Percentiles rank a stretch among this genome's conserved stretches.
Evolutionary conservation across 208 protist species (phyloP).

Genomic region (Leishmania mexicana): DNA sequence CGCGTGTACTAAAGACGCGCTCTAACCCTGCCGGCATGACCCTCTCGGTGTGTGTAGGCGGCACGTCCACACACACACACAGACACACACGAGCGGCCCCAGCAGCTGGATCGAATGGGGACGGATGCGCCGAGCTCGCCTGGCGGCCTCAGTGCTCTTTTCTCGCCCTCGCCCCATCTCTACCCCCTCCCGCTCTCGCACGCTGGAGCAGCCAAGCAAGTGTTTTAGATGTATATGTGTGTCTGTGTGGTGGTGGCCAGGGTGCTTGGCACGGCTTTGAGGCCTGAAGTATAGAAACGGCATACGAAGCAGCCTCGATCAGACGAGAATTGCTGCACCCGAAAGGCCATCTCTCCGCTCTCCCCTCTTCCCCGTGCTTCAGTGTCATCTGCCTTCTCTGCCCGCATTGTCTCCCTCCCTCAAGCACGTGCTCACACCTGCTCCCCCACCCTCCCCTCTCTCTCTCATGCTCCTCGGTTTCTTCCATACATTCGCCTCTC

Average conservation of each 20-base stretch:
- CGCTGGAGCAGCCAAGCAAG: neutral
- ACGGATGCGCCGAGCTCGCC: neutral
- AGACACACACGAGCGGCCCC: no score
- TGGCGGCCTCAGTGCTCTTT: neutral
- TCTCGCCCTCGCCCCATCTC: neutral
- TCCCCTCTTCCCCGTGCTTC: neutral
- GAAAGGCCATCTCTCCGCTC: neutral
- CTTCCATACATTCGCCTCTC: no score
- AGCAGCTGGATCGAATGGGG: neutral
- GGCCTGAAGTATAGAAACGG: neutral
- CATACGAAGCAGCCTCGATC: no score
- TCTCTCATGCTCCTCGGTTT: no score
- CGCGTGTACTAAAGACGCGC: neutral
- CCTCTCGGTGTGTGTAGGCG: no score
- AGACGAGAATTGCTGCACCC: neutral
- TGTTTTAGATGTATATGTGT: neutral
- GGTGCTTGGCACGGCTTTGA: neutral
- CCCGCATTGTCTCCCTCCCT: neutral
- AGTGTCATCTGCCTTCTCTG: neutral
- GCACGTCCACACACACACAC: no score
- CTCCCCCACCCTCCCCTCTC: neutral
- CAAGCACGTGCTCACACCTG: neutral
- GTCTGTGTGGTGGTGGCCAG: neutral
- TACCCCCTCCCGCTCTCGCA: neutral
- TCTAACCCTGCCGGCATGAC: no score